phyloP scores from a whole-genome alignment of 495 filamentous ascomycete species.

The Neurospora sp. region DNA sequence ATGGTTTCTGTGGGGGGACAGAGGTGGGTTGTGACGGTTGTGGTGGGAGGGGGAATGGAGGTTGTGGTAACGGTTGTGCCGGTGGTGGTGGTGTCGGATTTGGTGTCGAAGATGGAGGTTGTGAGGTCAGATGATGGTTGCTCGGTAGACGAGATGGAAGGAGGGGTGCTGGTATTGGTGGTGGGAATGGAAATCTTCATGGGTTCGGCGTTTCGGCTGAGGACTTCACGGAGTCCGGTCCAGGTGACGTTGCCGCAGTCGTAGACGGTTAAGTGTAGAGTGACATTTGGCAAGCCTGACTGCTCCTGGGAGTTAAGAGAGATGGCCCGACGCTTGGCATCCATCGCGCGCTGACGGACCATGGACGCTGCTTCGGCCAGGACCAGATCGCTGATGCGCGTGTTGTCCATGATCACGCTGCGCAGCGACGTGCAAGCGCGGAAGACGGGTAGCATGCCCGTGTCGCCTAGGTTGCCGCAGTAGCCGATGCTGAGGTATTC shows the following conservation, averaged over 20 bases:
- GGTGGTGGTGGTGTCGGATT: neutral
- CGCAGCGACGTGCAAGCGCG: slow-evolving; percentile 58
- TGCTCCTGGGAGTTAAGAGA: neutral
- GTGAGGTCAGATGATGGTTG: neutral
- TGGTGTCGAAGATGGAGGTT: neutral
- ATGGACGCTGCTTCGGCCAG: slow-evolving; percentile 75
- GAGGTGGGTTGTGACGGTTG: slow-evolving; percentile 2
- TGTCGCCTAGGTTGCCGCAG: slow-evolving; percentile 77
- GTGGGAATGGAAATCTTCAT: slow-evolving; percentile 27
- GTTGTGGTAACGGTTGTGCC: neutral
- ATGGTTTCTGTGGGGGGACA: slow-evolving; percentile 65
- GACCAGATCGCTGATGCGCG: slow-evolving; percentile 76
- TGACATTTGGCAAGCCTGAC: slow-evolving; percentile 29
- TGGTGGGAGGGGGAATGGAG: neutral
- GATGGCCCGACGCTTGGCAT: slow-evolving; percentile 34
- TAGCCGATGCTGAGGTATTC: slow-evolving; percentile 81
- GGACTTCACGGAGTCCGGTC: slow-evolving; percentile 79
- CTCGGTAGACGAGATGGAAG: neutral
- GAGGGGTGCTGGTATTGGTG: neutral
- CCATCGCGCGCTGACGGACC: slow-evolving; percentile 53
- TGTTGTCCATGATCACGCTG: slow-evolving; percentile 87
- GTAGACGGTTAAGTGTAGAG: slow-evolving; percentile 72
- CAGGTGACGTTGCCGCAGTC: slow-evolving; percentile 87
- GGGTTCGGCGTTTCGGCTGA: slow-evolving; percentile 71
- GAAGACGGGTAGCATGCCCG: slow-evolving; percentile 74